Percentiles rank a stretch among this genome's conserved stretches.
These are phyloP conservation scores for Nematodospora anomalae DNA, from an alignment of 1,139 yeast genomes.

Conservation along the genomic window DNA sequence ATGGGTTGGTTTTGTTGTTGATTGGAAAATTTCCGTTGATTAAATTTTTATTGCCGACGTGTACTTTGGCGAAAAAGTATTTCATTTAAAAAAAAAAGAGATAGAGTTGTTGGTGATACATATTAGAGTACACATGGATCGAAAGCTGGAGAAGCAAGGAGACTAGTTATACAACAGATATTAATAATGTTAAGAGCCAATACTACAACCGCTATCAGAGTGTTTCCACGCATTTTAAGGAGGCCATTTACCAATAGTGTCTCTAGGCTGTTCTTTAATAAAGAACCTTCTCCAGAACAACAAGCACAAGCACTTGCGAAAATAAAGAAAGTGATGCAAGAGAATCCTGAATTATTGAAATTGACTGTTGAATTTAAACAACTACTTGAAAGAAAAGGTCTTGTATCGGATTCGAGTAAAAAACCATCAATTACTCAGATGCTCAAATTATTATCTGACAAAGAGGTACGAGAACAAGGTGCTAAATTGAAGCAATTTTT, in stretches of 20 bases:
- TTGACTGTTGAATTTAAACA: constrained; percentile 33
- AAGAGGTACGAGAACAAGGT: constrained; percentile 35
- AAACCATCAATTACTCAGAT: constrained; percentile 39
- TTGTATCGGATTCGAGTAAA: constrained; percentile 25
- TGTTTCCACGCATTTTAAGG: background rate
- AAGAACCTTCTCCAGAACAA: constrained; percentile 10
- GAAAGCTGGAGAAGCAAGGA: too few species aligned
- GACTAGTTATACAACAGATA: too few species aligned
- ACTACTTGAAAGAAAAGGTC: constrained; percentile 35
- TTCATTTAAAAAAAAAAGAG: too few species aligned
- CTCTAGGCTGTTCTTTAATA: constrained; percentile 9
- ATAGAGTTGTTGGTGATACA: background rate
- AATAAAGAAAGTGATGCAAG: constrained; percentile 22
- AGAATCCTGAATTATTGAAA: constrained; percentile 30
- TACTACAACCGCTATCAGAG: background rate
- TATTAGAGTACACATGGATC: background rate
- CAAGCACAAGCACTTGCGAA: constrained; percentile 19
- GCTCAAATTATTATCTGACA: constrained; percentile 39
- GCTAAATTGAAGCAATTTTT: constrained; percentile 32
- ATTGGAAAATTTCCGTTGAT: background rate
- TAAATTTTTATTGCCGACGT: background rate
- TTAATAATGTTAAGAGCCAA: constrained; percentile 4
- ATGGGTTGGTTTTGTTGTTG: constrained; percentile 3
- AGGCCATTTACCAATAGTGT: constrained; percentile 1
- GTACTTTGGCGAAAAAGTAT: background rate